Evolutionary conservation across 1,284 basidiomycete species (phyloP), one percentile per base, ranked within the genome.

Genomic region (Amylostereum chailletii): DNA sequence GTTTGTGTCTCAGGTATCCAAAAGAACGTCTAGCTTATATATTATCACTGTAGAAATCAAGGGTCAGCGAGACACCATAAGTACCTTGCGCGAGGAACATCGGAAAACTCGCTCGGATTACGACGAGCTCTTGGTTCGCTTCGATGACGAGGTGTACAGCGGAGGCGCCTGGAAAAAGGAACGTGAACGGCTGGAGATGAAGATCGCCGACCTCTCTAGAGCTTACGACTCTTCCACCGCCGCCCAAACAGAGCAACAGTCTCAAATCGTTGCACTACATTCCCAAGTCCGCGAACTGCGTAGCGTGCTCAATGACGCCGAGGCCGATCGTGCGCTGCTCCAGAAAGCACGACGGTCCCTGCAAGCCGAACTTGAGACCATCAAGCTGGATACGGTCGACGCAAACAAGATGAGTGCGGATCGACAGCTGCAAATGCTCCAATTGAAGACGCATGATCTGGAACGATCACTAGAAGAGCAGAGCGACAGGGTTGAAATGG

Each of bases 281-380:
- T 87, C 86, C 2, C 88, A 93, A 74, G 85, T 90, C 46, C 80
- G 87, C 42, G 89, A 94, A 59, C 72, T 94, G 10, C 81, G 89
- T 9, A 70, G 76, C 27, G 83, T 89, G 9, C 68, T 93, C 51
- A 89, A 93, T 59, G 88, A 93, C 54, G 85, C 84, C 2, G 90
- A 94, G 62, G 79, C 86, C 2, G 90, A 92, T 57, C 75, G 88
- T 2, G 73, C 81, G 4, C 71, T 90, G 50, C 68, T 92, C 40
- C 86, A 89, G 64, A 90, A 90, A 60, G 88, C 89, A 10, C 79
- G 90, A n/a, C 77, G 86, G 6, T 79, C 86, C 0, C 67, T 92
- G 31, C 88, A 91, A 58, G 79, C 83, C 4, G 86, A 91, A 58
- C 69, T 91, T 27, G 86, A 90, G 58, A 75, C 80, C 2, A 89